phyloP scores from a whole-genome alignment of 441 rosid species.

The Kokia cookei region DNA sequence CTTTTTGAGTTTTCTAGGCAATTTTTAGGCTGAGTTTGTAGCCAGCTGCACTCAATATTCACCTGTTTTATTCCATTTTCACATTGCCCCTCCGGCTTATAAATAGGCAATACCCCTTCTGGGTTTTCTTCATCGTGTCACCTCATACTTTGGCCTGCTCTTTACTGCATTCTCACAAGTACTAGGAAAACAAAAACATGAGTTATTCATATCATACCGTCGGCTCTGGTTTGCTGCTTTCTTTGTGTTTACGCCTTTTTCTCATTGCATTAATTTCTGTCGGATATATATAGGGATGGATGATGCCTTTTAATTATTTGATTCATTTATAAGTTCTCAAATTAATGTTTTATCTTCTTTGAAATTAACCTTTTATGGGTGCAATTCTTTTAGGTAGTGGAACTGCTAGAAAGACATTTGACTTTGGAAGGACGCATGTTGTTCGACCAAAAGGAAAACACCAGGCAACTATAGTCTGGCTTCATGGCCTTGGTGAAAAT shows the following conservation, averaged over 20 bases:
- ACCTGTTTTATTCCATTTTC: constrained; percentile 45
- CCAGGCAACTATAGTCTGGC: constrained; percentile 92
- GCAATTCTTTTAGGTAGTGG: constrained; percentile 47
- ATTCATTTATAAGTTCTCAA: neutral
- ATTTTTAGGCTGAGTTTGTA: constrained; percentile 35
- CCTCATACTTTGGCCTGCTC: constrained; percentile 9
- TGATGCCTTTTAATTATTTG: constrained; percentile 6
- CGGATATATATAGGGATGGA: neutral
- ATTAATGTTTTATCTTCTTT: neutral
- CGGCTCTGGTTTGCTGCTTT: constrained; percentile 65
- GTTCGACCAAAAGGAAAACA: constrained; percentile 93
- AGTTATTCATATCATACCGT: constrained; percentile 53
- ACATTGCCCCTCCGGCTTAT: constrained; percentile 30
- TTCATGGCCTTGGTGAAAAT: constrained; percentile 95
- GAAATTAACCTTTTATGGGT: neutral
- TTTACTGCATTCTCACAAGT: neutral
- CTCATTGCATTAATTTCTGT: neutral
- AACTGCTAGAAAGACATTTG: constrained; percentile 50
- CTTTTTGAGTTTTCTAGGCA: constrained; percentile 30
- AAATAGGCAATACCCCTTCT: constrained; percentile 36
- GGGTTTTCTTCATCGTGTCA: constrained; percentile 42
- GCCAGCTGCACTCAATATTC: constrained; percentile 63
- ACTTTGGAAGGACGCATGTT: constrained; percentile 93
- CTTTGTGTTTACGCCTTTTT: neutral
- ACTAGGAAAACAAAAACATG: constrained; percentile 36